Evolutionary conservation across 441 rosid species (phyloP).

Genomic region (Erodium moschatum): DNA sequence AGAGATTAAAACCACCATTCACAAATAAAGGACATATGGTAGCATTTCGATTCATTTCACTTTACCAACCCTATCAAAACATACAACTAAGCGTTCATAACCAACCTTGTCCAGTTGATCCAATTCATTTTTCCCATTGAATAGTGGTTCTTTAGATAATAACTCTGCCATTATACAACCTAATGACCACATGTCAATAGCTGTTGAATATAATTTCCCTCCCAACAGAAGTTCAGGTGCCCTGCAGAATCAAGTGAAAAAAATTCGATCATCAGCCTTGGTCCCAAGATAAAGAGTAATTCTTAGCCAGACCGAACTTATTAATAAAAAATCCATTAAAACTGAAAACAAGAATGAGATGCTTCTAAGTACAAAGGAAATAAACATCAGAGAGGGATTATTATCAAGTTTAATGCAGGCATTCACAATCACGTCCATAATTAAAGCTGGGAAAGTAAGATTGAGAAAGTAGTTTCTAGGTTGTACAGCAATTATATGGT

Average conservation of each 20-base stretch:
- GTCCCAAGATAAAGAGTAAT: not conserved
- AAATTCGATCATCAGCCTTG: not conserved
- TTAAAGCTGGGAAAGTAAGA: not conserved
- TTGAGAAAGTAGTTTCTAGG: not conserved
- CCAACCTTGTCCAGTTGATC: slow-evolving; percentile 94
- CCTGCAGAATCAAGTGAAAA: slow-evolving; percentile 38
- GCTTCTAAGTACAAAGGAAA: not conserved
- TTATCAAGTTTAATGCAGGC: not conserved
- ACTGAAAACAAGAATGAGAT: not conserved
- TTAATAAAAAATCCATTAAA: not conserved
- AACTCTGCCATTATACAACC: slow-evolving; percentile 99
- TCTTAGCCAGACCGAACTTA: not conserved
- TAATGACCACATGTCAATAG: slow-evolving; percentile 99
- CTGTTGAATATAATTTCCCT: slow-evolving; percentile 83
- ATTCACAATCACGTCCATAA: not conserved
- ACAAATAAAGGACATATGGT: not conserved
- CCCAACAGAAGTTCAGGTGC: slow-evolving; percentile 99
- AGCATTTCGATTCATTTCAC: not conserved
- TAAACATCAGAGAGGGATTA: not conserved
- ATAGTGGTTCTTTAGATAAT: slow-evolving; percentile 73
- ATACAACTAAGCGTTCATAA: slow-evolving; percentile 14
- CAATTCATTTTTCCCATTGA: slow-evolving; percentile 89
- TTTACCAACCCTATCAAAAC: too few relatives aligned
- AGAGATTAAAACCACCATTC: slow-evolving; percentile 1
- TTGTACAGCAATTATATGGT: not conserved